phyloP scores from a whole-genome alignment of 2,329 filamentous ascomycete species.

The Aspergillus piperis region DNA sequence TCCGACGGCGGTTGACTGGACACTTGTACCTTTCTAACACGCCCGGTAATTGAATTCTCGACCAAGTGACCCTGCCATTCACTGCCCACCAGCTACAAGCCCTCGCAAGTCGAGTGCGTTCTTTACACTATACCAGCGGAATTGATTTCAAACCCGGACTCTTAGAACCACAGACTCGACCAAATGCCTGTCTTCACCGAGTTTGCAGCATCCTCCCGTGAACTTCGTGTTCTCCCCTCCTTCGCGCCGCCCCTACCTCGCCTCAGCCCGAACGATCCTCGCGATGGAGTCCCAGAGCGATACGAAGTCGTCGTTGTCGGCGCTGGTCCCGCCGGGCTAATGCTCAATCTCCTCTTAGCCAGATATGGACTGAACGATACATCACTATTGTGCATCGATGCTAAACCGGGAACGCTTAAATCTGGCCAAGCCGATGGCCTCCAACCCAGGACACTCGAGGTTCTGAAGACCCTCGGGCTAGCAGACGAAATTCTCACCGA shows the following conservation, averaged over 20 bases:
- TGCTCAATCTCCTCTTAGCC: slow-evolving; percentile 45
- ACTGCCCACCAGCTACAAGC: too few species aligned
- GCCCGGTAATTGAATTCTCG: too few species aligned
- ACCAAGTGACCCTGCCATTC: too few species aligned
- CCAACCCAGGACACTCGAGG: slow-evolving; percentile 47
- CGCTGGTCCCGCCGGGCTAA: slow-evolving; percentile 47
- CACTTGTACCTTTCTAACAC: too few species aligned
- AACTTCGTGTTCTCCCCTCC: slow-evolving; percentile 43
- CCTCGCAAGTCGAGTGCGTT: too few species aligned
- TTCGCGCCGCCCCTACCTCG: slow-evolving; percentile 46
- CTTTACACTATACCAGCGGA: too few species aligned
- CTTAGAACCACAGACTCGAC: too few species aligned
- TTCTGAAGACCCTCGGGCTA: slow-evolving; percentile 46
- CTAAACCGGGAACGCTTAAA: slow-evolving; percentile 41
- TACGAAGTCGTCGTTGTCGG: slow-evolving; percentile 49
- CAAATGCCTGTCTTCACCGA: slow-evolving; percentile 46
- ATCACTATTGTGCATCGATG: slow-evolving; percentile 47
- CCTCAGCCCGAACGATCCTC: slow-evolving; percentile 35
- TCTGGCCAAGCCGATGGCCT: slow-evolving; percentile 48
- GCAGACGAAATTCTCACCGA: slow-evolving; percentile 42
- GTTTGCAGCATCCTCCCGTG: slow-evolving; percentile 36
- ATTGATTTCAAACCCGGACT: too few species aligned
- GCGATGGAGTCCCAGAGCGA: slow-evolving; percentile 25
- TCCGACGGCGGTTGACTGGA: too few species aligned
- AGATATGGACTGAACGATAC: slow-evolving; percentile 46